Base-by-base conservation (phyloP, 495 filamentous ascomycete genomes). In the Hypoxylon intermedium region DNA sequence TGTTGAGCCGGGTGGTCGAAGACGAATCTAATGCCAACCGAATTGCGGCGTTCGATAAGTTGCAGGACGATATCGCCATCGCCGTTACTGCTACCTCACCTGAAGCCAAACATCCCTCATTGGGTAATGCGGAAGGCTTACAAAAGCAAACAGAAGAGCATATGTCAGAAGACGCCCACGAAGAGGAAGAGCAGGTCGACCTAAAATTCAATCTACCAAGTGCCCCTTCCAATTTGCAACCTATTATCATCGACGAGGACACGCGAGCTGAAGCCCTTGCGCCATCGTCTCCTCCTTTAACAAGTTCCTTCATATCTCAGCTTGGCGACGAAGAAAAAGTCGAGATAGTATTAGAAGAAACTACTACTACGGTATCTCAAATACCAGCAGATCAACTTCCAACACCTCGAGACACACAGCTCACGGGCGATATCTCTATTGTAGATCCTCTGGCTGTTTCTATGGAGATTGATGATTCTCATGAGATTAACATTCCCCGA, bases 341-440 rank as follows among this genome's bases (percentile, higher is more conserved):
- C 15, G 51, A 37, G 18, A 15, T 24, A 13, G 28, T 34, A 18
- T 11, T 49, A 16, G 24, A 48, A 58, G 54, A 60, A 11, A 33
- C 46, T 9, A 15, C 42, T 24, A 44, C 16, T 47, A 34, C 48
- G 0, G 47, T 46, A 28, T 16, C 45, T 18, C 51, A 53, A 21
- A 26, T 33, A 37, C 24, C 15, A 26, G 28, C 58, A 3, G 18
- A 53, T 6, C 62, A 58, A 19, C 59, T 68, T 38, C 68, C 52
- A 20, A 70, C 68, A 6, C 62, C 62, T 53, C 58, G n/a, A 16
- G 42, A 60, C 24, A 66, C 65, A 6, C 68, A 71, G 34, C 13
- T 55, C 11, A 50, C 21, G 0, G 30, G 33, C 0, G 47, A 60
- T 23, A 23, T 1, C 16, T 21, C 11, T 6, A 6, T 31, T 5